A percentile compares a stretch with the other conserved stretches of the same genome.
phyloP scores from a whole-genome alignment of 805 yeast species.

The Clavispora carvajalis region DNA sequence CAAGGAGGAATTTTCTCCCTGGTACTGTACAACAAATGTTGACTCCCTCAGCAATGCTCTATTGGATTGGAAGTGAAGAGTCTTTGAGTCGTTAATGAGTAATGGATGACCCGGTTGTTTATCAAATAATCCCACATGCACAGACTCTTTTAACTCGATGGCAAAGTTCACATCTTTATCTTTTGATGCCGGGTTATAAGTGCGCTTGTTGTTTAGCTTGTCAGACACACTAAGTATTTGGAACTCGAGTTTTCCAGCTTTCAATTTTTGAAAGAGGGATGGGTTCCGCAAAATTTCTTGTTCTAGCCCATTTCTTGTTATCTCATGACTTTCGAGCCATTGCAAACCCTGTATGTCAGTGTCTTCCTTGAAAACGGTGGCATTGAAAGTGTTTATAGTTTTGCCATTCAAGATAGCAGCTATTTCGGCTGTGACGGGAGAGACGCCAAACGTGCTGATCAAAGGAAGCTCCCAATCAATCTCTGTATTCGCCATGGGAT shows the following conservation, averaged over 20 bases:
- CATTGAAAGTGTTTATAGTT: slow-evolving; percentile 17
- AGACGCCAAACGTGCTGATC: slow-evolving; percentile 64
- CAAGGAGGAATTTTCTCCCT: slow-evolving; percentile 17
- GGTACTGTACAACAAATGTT: slow-evolving; percentile 36
- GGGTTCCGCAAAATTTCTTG: slow-evolving; percentile 30
- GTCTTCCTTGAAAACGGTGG: slow-evolving; percentile 15
- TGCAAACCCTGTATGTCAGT: slow-evolving; percentile 23
- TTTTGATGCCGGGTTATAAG: slow-evolving; percentile 33
- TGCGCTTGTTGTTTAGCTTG: slow-evolving; percentile 25
- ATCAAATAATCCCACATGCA: slow-evolving; percentile 20
- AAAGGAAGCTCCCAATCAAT: slow-evolving; percentile 35
- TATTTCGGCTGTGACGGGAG: slow-evolving; percentile 47
- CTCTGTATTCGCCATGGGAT: slow-evolving; percentile 30
- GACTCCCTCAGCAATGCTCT: slow-evolving; percentile 9
- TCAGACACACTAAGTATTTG: slow-evolving; percentile 31
- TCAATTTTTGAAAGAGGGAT: slow-evolving; percentile 13
- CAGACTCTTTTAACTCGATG: slow-evolving; percentile 23
- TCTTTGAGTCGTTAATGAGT: slow-evolving; percentile 25
- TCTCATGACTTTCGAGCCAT: slow-evolving; percentile 16
- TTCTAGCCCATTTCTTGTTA: slow-evolving; percentile 31
- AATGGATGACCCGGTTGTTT: slow-evolving; percentile 17
- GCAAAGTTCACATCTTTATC: slow-evolving; percentile 31
- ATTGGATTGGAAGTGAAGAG: slow-evolving; percentile 18
- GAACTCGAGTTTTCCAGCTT: slow-evolving; percentile 26
- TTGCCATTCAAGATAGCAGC: slow-evolving; percentile 24